Evolutionary conservation across 208 protist species (phyloP).

Genomic region (Trypanosomatidae sp.): DNA sequence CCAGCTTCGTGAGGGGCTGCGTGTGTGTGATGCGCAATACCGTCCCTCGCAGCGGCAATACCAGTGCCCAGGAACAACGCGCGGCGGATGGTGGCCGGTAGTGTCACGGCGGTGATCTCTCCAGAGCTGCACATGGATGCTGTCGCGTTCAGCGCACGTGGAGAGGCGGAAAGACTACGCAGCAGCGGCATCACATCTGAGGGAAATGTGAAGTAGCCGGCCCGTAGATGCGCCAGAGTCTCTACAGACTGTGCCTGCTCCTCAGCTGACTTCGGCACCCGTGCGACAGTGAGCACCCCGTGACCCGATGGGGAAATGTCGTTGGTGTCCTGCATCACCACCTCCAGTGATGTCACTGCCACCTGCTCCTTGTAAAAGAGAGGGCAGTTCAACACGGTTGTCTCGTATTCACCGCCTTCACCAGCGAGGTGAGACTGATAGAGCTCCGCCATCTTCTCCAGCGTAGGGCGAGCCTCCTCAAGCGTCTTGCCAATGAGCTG

Average conservation of each 20-base stretch:
- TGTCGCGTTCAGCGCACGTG: background rate
- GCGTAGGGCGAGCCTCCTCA: conserved; percentile 49
- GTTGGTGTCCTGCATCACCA: conserved; percentile 85
- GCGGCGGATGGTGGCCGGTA: background rate
- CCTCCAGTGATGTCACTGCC: conserved; percentile 26
- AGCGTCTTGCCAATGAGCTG: conserved; percentile 92
- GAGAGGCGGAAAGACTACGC: background rate
- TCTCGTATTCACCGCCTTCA: conserved; percentile 99
- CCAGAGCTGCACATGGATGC: background rate
- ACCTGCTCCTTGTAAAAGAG: conserved; percentile 63
- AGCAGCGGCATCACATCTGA: conserved; percentile 31
- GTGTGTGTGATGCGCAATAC: conserved; percentile 5
- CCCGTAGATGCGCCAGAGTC: conserved; percentile 34
- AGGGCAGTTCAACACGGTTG: conserved; percentile 97
- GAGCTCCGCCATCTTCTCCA: conserved; percentile 51
- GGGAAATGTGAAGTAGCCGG: conserved; percentile 18
- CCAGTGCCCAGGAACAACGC: background rate
- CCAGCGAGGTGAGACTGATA: conserved; percentile 96
- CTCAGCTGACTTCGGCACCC: conserved; percentile 41
- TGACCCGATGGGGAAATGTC: conserved; percentile 76
- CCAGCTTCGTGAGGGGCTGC: background rate
- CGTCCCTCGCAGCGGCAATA: background rate
- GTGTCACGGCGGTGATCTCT: background rate
- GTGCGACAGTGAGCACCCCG: conserved; percentile 41
- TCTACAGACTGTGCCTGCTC: conserved; percentile 30